Percentiles rank a stretch among this genome's conserved stretches.
These are phyloP conservation scores for Cyberlindnera lachancei DNA, from an alignment of 805 yeast genomes.

Conservation along the genomic window DNA sequence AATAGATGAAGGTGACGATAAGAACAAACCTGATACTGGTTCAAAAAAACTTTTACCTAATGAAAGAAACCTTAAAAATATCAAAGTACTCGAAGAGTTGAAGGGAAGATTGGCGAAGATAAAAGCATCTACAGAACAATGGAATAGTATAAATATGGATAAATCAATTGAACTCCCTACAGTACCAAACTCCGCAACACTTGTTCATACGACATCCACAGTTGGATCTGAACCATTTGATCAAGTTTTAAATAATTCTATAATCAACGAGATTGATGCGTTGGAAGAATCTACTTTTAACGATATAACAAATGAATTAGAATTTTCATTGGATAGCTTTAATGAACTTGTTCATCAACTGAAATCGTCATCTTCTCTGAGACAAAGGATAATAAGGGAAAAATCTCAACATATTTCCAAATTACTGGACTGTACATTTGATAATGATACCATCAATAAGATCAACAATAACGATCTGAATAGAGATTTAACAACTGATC, in stretches of 20 bases:
- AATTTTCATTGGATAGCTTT: conserved; percentile 16
- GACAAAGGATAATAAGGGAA: conserved; percentile 22
- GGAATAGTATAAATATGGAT: conserved; percentile 30
- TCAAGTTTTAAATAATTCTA: conserved; percentile 14
- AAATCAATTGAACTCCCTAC: conserved; percentile 11
- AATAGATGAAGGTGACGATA: conserved; percentile 14
- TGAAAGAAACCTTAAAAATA: conserved; percentile 49
- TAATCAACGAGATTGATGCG: conserved; percentile 10
- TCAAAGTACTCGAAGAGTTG: conserved; percentile 38
- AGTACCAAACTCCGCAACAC: no score
- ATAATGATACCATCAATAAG: conserved; percentile 30
- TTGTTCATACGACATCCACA: conserved; percentile 5
- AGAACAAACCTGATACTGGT: no score
- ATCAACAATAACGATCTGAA: conserved; percentile 17
- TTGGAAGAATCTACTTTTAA: conserved; percentile 10
- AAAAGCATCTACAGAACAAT: conserved; percentile 37
- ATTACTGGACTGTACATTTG: conserved; percentile 36
- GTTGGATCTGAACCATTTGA: conserved; percentile 16
- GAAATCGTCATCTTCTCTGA: conserved; percentile 14
- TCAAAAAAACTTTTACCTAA: conserved; percentile 42
- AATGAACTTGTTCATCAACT: conserved; percentile 15
- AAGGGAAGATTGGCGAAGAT: conserved; percentile 36
- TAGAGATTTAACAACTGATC: conserved; percentile 24
- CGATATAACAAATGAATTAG: conserved; percentile 11
- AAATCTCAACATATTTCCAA: conserved; percentile 37